Conservation (phyloP, 2,329 filamentous ascomycete genomes). For the Trichoderma arundinaceum region DNA sequence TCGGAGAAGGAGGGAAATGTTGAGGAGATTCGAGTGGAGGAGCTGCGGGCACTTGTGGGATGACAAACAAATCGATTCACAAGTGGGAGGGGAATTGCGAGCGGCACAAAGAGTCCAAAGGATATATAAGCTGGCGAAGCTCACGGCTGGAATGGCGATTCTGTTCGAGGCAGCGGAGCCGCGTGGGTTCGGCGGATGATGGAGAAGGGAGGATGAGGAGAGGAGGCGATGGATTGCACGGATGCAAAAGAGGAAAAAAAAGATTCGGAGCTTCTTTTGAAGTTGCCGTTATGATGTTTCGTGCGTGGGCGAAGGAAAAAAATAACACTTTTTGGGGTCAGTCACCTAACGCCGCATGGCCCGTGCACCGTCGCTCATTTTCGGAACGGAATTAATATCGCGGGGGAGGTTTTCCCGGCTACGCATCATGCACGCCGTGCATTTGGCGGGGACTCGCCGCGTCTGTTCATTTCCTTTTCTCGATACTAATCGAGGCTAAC, state of each 20-base stretch:
- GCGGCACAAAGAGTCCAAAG: slow-evolving; percentile 24
- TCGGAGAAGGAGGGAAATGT: slow-evolving; percentile 25
- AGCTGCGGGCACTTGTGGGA: slow-evolving; percentile 32
- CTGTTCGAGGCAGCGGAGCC: background rate
- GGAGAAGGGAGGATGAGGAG: slow-evolving; percentile 28
- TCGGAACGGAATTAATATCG: slow-evolving; percentile 32
- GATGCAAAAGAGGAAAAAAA: slow-evolving; percentile 13
- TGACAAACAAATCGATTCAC: slow-evolving; percentile 31
- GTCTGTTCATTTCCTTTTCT: background rate
- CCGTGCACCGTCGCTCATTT: slow-evolving; percentile 26
- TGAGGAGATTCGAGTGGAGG: slow-evolving; percentile 30
- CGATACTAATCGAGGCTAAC: background rate
- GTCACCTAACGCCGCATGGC: slow-evolving; percentile 30
- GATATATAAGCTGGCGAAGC: slow-evolving; percentile 18
- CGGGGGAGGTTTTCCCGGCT: slow-evolving; percentile 24
- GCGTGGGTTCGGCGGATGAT: slow-evolving; percentile 25
- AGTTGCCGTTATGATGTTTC: slow-evolving; percentile 30
- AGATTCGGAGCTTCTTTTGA: slow-evolving; percentile 31
- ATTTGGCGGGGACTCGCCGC: background rate
- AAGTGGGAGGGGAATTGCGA: slow-evolving; percentile 28
- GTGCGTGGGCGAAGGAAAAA: slow-evolving; percentile 32
- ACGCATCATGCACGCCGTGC: slow-evolving; percentile 11
- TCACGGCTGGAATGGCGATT: slow-evolving; percentile 17
- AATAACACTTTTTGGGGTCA: slow-evolving; percentile 32
- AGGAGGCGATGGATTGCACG: slow-evolving; percentile 30